Conservation (phyloP, 2,329 filamentous ascomycete species). For the Hypomyces perniciosus region DNA sequence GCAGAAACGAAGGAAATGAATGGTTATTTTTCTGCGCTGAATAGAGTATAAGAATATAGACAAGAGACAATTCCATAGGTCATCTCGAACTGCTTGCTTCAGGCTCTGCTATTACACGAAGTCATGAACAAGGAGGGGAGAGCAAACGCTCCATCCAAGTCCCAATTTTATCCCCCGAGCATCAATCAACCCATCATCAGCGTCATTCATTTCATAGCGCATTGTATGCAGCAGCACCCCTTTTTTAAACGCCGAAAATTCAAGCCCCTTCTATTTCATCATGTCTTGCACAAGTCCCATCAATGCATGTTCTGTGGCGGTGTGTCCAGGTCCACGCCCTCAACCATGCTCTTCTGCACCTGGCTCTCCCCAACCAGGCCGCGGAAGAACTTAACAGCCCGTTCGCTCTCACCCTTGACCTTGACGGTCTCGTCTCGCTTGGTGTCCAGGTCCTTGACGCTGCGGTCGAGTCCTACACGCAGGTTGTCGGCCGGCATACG, state of each 20-base stretch:
- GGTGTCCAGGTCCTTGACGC: slow-evolving; percentile 72
- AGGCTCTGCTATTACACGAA: not conserved
- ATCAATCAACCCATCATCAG: not conserved
- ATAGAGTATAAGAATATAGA: not conserved
- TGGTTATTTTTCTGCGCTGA: not conserved
- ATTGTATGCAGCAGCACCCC: not conserved
- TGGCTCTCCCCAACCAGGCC: slow-evolving; percentile 68
- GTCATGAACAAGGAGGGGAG: not conserved
- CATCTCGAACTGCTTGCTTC: not conserved
- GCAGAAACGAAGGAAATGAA: slow-evolving; percentile 42
- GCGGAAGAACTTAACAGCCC: slow-evolving; percentile 82
- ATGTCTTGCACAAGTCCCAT: slow-evolving; percentile 10
- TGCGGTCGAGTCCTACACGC: slow-evolving; percentile 73
- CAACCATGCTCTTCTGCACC: slow-evolving; percentile 44
- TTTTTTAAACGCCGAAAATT: slow-evolving; percentile 13
- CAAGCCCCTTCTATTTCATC: slow-evolving; percentile 1
- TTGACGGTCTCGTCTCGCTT: slow-evolving; percentile 80
- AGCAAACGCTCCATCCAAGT: not conserved
- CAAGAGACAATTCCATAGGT: not conserved
- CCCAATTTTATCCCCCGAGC: not conserved
- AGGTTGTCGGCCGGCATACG: slow-evolving; percentile 83
- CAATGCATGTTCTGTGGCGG: slow-evolving; percentile 25
- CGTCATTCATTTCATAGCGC: not conserved
- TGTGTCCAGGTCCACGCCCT: slow-evolving; percentile 48
- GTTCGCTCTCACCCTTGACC: slow-evolving; percentile 74